phyloP scores from a whole-genome alignment of 768 basidiomycete genomes.

The Podaxis sp. region DNA sequence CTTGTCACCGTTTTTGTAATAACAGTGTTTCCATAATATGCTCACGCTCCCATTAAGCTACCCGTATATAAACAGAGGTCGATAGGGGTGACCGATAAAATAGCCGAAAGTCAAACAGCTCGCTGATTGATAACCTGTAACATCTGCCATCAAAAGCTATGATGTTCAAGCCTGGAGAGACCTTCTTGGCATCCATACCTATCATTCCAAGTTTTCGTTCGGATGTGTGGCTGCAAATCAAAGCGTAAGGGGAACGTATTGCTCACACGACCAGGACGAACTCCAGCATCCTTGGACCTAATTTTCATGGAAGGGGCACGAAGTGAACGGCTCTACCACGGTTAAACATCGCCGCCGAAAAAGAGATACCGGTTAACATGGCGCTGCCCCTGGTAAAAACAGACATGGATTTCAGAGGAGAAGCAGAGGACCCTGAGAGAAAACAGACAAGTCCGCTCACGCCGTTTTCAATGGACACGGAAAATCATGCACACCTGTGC shows the following conservation, averaged over 20 bases:
- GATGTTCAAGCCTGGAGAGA: no score
- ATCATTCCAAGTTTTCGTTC: not conserved
- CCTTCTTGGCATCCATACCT: no score
- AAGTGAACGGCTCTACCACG: not conserved
- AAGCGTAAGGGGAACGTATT: not conserved
- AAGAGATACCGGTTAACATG: not conserved
- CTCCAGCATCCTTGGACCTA: not conserved
- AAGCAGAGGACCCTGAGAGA: not conserved
- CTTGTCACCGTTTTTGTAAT: not conserved
- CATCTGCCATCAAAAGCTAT: not conserved
- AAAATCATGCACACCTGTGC: not conserved
- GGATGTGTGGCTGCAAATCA: not conserved
- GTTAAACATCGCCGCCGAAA: not conserved
- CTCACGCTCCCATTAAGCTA: not conserved
- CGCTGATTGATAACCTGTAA: not conserved
- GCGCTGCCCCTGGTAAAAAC: not conserved
- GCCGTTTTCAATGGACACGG: not conserved
- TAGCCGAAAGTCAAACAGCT: not conserved
- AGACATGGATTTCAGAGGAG: not conserved
- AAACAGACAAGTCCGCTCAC: not conserved
- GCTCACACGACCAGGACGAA: not conserved
- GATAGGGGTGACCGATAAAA: not conserved
- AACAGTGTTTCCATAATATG: not conserved
- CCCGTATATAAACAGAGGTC: not conserved
- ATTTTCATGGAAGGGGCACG: no score